Evolutionary conservation across 257 asterid genomes (phyloP).

Genomic region (Jasminum sambac): DNA sequence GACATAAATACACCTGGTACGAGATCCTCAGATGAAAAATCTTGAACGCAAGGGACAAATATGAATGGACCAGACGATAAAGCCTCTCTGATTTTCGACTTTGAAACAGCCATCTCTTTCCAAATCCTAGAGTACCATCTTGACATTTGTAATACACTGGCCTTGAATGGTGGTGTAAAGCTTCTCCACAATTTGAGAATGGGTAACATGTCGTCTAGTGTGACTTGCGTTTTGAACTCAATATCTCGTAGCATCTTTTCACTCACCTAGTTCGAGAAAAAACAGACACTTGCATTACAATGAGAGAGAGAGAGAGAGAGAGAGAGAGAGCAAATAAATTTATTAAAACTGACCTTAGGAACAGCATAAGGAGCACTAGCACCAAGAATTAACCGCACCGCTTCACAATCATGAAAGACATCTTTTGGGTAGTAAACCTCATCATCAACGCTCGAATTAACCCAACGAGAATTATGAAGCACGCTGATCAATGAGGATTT

Average conservation of each 20-base stretch:
- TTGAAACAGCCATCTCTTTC: conserved; percentile 64
- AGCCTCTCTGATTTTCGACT: conserved; percentile 55
- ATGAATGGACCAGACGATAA: conserved; percentile 67
- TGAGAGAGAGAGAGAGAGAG: neutral
- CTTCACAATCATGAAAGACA: conserved; percentile 74
- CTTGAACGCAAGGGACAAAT: conserved; percentile 63
- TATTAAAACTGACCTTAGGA: conserved; percentile 65
- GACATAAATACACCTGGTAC: conserved; percentile 70
- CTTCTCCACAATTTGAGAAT: conserved; percentile 63
- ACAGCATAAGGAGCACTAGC: conserved; percentile 70
- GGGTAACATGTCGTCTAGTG: conserved; percentile 56
- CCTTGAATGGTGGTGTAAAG: conserved; percentile 47
- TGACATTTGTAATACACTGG: conserved; percentile 85
- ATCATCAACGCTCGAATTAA: conserved; percentile 52
- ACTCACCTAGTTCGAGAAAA: conserved; percentile 51
- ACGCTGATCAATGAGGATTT: conserved; percentile 56
- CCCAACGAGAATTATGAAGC: conserved; percentile 67
- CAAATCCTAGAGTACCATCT: conserved; percentile 72
- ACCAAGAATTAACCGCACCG: conserved; percentile 76
- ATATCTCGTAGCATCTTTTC: conserved; percentile 61
- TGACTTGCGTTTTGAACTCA: conserved; percentile 62
- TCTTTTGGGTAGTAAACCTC: conserved; percentile 69
- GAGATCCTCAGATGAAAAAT: conserved; percentile 49
- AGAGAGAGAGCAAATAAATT: neutral
- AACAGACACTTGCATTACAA: neutral